phyloP scores from a whole-genome alignment of 2,329 filamentous ascomycete genomes.

The Xylaria sp. region DNA sequence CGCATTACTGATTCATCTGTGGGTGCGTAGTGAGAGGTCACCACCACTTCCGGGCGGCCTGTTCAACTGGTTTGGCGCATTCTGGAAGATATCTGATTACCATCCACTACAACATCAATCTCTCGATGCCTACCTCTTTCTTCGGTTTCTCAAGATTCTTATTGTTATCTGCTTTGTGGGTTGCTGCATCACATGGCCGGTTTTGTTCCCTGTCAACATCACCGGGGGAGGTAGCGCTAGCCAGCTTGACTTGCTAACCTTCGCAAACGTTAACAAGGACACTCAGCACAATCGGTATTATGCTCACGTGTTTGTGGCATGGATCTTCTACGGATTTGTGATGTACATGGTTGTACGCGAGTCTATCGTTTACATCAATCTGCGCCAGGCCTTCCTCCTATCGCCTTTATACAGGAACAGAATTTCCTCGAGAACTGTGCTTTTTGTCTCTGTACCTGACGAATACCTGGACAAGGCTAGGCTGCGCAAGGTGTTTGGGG shows the following conservation, averaged over 20 bases:
- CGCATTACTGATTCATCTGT: slow-evolving; percentile 11
- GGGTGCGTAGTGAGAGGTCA: slow-evolving; percentile 57
- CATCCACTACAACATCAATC: slow-evolving; percentile 89
- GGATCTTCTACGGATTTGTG: slow-evolving; percentile 85
- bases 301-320: slow-evolving; percentile 80
- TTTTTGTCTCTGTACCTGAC: slow-evolving; percentile 84
- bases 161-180: slow-evolving; percentile 82
- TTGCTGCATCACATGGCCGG: slow-evolving; percentile 82
- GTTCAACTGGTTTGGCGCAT: slow-evolving; percentile 70
- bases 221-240: slow-evolving; percentile 71
- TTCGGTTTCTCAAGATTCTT: slow-evolving; percentile 83
- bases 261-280: slow-evolving; percentile 71
- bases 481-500: slow-evolving; percentile 80
- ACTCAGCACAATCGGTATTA: slow-evolving; percentile 70
- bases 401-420: slow-evolving; percentile 83
- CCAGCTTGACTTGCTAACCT: slow-evolving; percentile 79
- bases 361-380: slow-evolving; percentile 87
- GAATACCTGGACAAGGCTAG: slow-evolving; percentile 78
- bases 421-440: slow-evolving; percentile 86
- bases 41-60: slow-evolving; percentile 64
- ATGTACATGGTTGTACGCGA: slow-evolving; percentile 89
- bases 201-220: slow-evolving; percentile 84
- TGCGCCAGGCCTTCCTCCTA: slow-evolving; percentile 89
- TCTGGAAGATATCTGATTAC: slow-evolving; percentile 73
- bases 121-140: slow-evolving; percentile 87